Evolutionary conservation across 179 eudicot genomes (phyloP), one percentile per base, ranked within the genome.

Genomic region (Beta lomatogona): DNA sequence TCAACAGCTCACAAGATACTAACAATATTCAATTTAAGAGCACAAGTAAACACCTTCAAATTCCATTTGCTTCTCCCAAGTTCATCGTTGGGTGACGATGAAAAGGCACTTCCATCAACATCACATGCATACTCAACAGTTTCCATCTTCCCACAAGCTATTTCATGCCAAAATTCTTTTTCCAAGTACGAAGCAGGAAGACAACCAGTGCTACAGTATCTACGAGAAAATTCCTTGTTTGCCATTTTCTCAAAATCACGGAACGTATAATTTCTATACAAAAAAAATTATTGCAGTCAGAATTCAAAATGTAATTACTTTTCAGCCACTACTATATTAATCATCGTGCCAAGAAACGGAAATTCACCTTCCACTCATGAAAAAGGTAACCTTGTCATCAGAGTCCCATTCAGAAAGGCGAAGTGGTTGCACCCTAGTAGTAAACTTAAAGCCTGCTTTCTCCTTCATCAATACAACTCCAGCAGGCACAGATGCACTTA

Each of bases 91-190:
- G 93, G 89, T 83, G 96, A 92, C 79, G 99, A 94, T 73, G 99
- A 96, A 87, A 94, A 96, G 63, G 98, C 99, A 92, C 98, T 96
- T 79, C 99, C 99, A 88, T 96, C 99, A 82, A 96, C 99, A 90
- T 96, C 99, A 84, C 98, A 96, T 79, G 97, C 99, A 92, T 96
- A 96, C 88, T 96, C 99, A 83, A 96, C 99, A 82, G 88, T 87
- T 78, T 96, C 98, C 74, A 93, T 87, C 88, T 91, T 92, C 79
- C 98, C 99, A 85, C 86, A 83, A 79, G 94, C 94, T 85, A 96
- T 91, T 89, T 96, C 99, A 80, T 90, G 89, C 99, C 99, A 96
- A 90, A 96, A 96, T 90, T 96, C 99, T 86, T 88, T 96, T 86
- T 96, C 99, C 88, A 96, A n/a, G 88, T 82, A 91, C 18, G 91